Base-by-base conservation (phyloP, 495 filamentous ascomycete genomes). In the Immersiella caudata region DNA sequence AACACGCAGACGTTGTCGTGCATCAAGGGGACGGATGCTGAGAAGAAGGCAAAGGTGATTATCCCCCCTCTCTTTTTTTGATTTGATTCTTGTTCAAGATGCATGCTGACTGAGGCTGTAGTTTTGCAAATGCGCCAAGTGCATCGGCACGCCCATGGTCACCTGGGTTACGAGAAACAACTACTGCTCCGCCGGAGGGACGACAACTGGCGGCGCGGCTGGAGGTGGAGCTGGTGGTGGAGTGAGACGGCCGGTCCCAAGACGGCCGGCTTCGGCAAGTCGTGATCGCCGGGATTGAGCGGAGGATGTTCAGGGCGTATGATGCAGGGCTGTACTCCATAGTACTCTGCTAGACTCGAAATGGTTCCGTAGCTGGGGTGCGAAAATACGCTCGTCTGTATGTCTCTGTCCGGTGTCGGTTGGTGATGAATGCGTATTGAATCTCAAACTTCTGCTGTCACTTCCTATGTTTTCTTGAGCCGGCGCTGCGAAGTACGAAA, bases 1-100 rank as follows among this genome's bases (percentile, higher is more conserved):
- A 66, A 27, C 20, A 64, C 75, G 2, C 77, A 76, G 49, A 81
- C 80, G 7, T 66, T 82, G 14, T 65, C 71, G 0, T 82, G 80
- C 60, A 81, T 82, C 54, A 77, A 76, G 7, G 80, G 77, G 4
- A 73, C 58, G 11, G 72, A 76, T 33, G 74, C 40, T 29, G 61
- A 50, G 24, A 51, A 63, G 18, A 63, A 63, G 49, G 61, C 61
- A 9, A 63, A 51, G 36, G 49, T 63, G 49, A 29, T 55, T 11
- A 6, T 46, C 20, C 2, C 29, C 29, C 29, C 29, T 8, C 29
- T 33, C 8, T 33, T 33, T 33, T 33, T 33, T 33, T 33, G 20
- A 22, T 22, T 8, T 26, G 2, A 11, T 22, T 55, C 52, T 22
- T 20, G 21, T 8, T 33, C 29, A 14, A 22, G n/a, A 26, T 55